phyloP scores from a whole-genome alignment of 306 rosid species.

The Canavalia ensiformis region DNA sequence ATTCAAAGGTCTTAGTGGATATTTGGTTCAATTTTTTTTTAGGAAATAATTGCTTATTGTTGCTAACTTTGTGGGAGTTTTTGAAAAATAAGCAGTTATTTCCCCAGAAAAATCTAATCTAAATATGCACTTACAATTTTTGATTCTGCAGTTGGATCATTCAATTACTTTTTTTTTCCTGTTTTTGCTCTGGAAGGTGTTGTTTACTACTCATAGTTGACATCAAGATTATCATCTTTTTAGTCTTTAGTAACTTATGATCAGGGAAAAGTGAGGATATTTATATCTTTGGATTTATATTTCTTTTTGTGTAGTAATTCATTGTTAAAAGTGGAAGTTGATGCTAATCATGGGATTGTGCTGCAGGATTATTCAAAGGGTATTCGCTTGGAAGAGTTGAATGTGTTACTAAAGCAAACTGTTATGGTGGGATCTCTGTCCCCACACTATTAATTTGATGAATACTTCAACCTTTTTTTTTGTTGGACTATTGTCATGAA shows the following conservation, averaged over 20 bases:
- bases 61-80: too few relatives aligned
- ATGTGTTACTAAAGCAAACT: slow-evolving; percentile 87
- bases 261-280: neutral
- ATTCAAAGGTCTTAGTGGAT: neutral
- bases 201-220: slow-evolving; percentile 4
- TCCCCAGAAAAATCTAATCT: too few relatives aligned
- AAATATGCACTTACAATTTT: neutral
- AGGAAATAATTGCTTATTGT: too few relatives aligned
- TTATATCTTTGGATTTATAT: slow-evolving; percentile 24
- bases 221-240: slow-evolving; percentile 14
- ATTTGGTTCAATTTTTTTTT: too few relatives aligned
- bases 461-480: slow-evolving; percentile 8
- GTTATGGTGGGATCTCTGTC: slow-evolving; percentile 77
- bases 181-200: slow-evolving; percentile 27
- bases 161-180: slow-evolving; percentile 28
- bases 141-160: slow-evolving; percentile 29
- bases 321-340: slow-evolving; percentile 29
- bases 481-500: slow-evolving; percentile 8
- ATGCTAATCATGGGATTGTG: slow-evolving; percentile 45
- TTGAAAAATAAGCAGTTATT: too few relatives aligned
- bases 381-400: slow-evolving; percentile 93
- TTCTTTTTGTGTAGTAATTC: slow-evolving; percentile 36
- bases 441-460: slow-evolving; percentile 28
- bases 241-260: slow-evolving; percentile 25
- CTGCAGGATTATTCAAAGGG: slow-evolving; percentile 95